These are phyloP conservation scores for Talaromyces atroroseus DNA, from an alignment of 2,329 filamentous ascomycete species.

Conservation along the genomic window DNA sequence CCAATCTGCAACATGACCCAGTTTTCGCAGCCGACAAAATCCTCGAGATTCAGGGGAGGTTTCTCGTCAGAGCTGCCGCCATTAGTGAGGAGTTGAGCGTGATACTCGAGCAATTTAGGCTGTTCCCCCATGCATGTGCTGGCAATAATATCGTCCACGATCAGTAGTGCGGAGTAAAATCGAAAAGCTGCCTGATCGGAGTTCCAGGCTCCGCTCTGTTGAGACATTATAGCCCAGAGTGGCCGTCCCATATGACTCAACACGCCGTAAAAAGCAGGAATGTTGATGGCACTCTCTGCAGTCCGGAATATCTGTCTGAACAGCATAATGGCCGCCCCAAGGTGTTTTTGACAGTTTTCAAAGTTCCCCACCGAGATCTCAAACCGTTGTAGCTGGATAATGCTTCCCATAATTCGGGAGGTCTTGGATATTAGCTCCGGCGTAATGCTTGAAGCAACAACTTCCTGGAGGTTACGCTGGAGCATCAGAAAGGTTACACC, in stretches of 20 bases:
- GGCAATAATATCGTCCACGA: slow-evolving; percentile 33
- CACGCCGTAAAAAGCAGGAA: neutral
- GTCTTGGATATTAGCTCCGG: neutral
- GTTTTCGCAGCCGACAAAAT: slow-evolving; percentile 53
- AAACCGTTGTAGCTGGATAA: slow-evolving; percentile 23
- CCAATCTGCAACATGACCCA: slow-evolving; percentile 53
- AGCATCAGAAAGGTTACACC: neutral
- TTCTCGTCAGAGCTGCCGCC: slow-evolving; percentile 17
- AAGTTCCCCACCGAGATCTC: slow-evolving; percentile 22
- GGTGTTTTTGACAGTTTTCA: slow-evolving; percentile 28
- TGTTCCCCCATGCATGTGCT: slow-evolving; percentile 26
- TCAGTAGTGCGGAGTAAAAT: slow-evolving; percentile 30
- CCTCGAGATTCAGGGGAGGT: slow-evolving; percentile 37
- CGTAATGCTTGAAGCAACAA: neutral
- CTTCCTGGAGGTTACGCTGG: neutral
- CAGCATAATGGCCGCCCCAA: slow-evolving; percentile 26
- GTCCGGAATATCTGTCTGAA: slow-evolving; percentile 22
- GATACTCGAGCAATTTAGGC: slow-evolving; percentile 24
- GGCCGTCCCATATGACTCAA: neutral
- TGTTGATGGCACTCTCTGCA: neutral
- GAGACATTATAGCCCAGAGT: slow-evolving; percentile 3
- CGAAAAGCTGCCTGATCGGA: slow-evolving; percentile 32
- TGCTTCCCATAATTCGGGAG: slow-evolving; percentile 24
- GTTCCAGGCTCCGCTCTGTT: slow-evolving; percentile 19
- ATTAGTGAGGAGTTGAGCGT: slow-evolving; percentile 19